Conservation (phyloP, 108 stramenopile species). For the Cyclotella atomus region DNA sequence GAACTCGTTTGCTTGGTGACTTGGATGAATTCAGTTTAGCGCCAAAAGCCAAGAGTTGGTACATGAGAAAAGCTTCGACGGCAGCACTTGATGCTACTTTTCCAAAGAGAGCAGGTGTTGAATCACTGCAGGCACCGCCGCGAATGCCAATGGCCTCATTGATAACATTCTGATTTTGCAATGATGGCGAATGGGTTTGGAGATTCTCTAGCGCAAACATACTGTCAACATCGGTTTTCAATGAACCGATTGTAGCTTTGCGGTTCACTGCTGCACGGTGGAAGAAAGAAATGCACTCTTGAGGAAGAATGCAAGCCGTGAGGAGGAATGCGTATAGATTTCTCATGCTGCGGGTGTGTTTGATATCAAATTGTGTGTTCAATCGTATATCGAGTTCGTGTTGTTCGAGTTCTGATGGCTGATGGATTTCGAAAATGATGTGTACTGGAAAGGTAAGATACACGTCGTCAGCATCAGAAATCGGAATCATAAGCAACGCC, state of each 20-base stretch:
- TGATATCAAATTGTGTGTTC: too few species aligned
- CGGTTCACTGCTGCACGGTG: neutral
- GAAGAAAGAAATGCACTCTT: neutral
- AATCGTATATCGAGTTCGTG: too few species aligned
- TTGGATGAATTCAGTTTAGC: neutral
- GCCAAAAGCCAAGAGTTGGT: conserved; percentile 13
- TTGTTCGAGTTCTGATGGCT: too few species aligned
- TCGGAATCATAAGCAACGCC: too few species aligned
- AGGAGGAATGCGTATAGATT: neutral
- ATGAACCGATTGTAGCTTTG: neutral
- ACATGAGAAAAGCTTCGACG: conserved; percentile 23
- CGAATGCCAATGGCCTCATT: neutral
- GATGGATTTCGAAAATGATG: too few species aligned
- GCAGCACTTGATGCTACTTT: conserved; percentile 22
- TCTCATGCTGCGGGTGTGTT: neutral
- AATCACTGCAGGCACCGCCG: conserved; percentile 29
- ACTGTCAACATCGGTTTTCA: too few species aligned
- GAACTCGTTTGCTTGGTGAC: neutral
- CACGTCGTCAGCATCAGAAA: too few species aligned
- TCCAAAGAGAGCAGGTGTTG: conserved; percentile 20
- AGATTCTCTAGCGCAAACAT: neutral
- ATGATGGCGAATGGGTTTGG: neutral
- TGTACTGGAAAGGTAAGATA: too few species aligned
- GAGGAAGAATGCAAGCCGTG: conserved; percentile 2
- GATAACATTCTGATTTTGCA: neutral